These are phyloP conservation scores for Vaucheria bursata DNA, from an alignment of 352 stramenopile genomes.

Conservation along the genomic window DNA sequence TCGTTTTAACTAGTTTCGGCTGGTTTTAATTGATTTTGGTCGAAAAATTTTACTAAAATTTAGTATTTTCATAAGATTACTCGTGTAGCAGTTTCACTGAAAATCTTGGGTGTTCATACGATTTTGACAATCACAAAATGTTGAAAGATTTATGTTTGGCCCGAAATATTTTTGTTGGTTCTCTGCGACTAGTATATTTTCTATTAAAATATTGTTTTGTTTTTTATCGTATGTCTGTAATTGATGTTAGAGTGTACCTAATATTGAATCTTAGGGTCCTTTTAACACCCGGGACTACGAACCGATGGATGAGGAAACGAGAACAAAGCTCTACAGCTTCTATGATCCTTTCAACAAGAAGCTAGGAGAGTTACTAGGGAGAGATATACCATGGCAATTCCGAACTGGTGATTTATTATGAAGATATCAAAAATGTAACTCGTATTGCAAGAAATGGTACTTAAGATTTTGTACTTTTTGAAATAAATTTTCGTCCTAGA, in stretches of 20 bases:
- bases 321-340: constrained; percentile 55
- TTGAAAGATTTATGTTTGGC: constrained; percentile 61
- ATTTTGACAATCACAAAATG: constrained; percentile 65
- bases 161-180: background rate
- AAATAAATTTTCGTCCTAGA: no score
- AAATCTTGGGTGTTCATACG: constrained; percentile 62
- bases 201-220: no score
- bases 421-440: no score
- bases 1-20: no score
- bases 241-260: background rate
- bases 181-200: no score
- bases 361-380: constrained; percentile 45
- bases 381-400: constrained; percentile 19
- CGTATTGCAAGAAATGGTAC: no score
- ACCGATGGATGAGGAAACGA: constrained; percentile 56
- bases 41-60: no score
- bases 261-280: background rate
- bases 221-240: background rate
- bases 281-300: constrained; percentile 77
- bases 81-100: background rate
- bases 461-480: no score
- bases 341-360: constrained; percentile 63
- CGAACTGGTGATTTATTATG: background rate
- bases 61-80: background rate
- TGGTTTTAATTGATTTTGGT: no score